Evolutionary conservation across 345 rosid genomes (phyloP), one percentile per base, ranked within the genome.

Genomic region (Dipteronia dyeriana): DNA sequence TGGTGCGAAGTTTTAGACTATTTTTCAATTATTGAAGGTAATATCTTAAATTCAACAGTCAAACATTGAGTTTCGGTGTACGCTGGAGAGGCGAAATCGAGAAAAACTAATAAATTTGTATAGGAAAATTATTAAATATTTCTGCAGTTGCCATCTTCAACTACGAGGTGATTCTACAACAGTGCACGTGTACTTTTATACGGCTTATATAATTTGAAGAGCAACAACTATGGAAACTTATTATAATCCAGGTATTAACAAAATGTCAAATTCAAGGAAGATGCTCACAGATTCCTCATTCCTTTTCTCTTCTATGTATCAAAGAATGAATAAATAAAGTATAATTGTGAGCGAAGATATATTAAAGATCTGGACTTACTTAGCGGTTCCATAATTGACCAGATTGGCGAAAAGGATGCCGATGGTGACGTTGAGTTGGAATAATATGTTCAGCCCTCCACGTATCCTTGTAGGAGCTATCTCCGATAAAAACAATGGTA

Each of bases 401-500:
- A 96, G 91, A 83, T 72, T 87, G 75, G 98, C 99, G 20, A 96
- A 94, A 53, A 96, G 93, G 68, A 96, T 94, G 79, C 99, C 99
- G 54, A 96, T 86, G 25, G 99, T 96, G 84, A 94, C 86, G 25
- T 96, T 96, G 53, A 96, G 98, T 74, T 96, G 99, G 86, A 96
- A 96, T 16, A 96, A 81, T 66, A 96, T 96, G 80, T 96, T 96
- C 61, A 94, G 85, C 13, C 89, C 99, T 79, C 99, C 99, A 51
- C 99, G 94, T 73, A 91, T 94, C 75, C 89, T 88, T 4, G 98
- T 91, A 1, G 99, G 99, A 79, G 99, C 98, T 75, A 96, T 94
- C 86, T 96, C 99, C 9, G 99, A 96, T 71, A 96, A 84, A 80
- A 96, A 94, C 83, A 96, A 74, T 1, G 99, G 99, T 34, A 96